A percentile compares a stretch with the other conserved stretches of the same genome.
Conservation (phyloP, 2,329 filamentous ascomycete genomes). For the Penicillium sp. region DNA sequence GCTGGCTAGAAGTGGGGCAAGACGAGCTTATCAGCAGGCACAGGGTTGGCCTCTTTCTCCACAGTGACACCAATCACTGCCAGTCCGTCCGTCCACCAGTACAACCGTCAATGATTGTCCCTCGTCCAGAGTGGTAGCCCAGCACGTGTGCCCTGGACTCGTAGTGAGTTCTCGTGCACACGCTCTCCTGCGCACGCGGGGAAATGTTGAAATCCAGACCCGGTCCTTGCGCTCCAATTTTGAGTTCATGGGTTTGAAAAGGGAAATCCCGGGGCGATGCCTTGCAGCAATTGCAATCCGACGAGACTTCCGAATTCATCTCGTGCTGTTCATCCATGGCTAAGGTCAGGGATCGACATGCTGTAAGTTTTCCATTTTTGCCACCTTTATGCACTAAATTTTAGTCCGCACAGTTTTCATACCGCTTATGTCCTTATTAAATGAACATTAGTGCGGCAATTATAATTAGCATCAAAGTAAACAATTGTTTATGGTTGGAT, state of each 20-base stretch:
- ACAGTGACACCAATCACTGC: background rate
- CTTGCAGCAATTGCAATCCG: background rate
- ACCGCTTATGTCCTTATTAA: background rate
- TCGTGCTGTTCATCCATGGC: background rate
- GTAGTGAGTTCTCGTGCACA: background rate
- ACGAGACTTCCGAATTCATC: background rate
- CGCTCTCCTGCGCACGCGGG: background rate
- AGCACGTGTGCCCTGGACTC: constrained; percentile 23
- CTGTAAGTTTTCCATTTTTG: background rate
- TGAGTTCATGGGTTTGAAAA: background rate
- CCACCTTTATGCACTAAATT: background rate
- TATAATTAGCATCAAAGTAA: background rate
- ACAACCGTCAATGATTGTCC: background rate
- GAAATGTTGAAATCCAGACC: background rate
- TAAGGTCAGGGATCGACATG: background rate
- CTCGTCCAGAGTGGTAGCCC: constrained; percentile 18
- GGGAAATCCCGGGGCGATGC: background rate
- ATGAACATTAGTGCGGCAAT: background rate
- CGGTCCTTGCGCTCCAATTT: background rate
- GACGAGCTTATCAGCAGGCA: constrained; percentile 21
- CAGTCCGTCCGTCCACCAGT: background rate
- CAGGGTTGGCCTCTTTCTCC: background rate
- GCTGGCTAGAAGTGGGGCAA: constrained; percentile 20
- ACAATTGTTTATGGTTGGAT: background rate
- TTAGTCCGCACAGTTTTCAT: background rate